phyloP scores from a whole-genome alignment of 768 basidiomycete genomes.

The Phlegmacium glaucopus region DNA sequence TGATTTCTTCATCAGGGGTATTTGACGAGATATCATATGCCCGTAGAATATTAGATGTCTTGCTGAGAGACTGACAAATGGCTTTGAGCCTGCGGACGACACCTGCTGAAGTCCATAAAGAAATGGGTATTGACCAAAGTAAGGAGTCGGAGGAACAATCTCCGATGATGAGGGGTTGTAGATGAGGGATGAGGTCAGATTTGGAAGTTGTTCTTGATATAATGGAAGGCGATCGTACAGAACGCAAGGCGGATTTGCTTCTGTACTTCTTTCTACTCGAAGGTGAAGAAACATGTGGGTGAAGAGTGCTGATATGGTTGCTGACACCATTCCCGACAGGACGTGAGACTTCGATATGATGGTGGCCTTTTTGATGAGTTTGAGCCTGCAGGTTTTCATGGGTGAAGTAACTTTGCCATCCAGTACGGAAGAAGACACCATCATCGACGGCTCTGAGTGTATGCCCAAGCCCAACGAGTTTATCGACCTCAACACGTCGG shows the following conservation, averaged over 20 bases:
- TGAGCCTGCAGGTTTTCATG: conserved; percentile 1
- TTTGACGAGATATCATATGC: conserved; percentile 68
- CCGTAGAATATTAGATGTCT: conserved; percentile 57
- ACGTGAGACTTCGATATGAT: conserved; percentile 7
- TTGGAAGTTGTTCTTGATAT: background rate
- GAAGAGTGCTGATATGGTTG: background rate
- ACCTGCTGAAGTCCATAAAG: conserved; percentile 58
- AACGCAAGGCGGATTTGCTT: conserved; percentile 17
- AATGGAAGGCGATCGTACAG: conserved; percentile 9
- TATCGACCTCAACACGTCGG: conserved; percentile 53
- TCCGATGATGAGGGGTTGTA: conserved; percentile 74
- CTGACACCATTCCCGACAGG: conserved; percentile 5
- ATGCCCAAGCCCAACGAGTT: conserved; percentile 50
- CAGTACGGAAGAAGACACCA: conserved; percentile 60
- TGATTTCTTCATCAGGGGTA: conserved; percentile 63
- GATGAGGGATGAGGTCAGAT: conserved; percentile 16
- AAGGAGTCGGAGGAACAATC: conserved; percentile 66
- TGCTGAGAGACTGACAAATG: conserved; percentile 65
- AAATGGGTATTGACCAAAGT: conserved; percentile 57
- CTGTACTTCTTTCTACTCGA: conserved; percentile 24
- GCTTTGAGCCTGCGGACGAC: conserved; percentile 70
- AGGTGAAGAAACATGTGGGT: conserved; percentile 13
- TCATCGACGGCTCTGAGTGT: conserved; percentile 62
- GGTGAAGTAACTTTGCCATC: conserved; percentile 44
- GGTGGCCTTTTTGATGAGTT: conserved; percentile 18